A percentile compares a stretch with the other conserved stretches of the same genome.
Evolutionary conservation across 2,329 filamentous ascomycete genomes (phyloP).

Genomic region (Fusarium sp.): DNA sequence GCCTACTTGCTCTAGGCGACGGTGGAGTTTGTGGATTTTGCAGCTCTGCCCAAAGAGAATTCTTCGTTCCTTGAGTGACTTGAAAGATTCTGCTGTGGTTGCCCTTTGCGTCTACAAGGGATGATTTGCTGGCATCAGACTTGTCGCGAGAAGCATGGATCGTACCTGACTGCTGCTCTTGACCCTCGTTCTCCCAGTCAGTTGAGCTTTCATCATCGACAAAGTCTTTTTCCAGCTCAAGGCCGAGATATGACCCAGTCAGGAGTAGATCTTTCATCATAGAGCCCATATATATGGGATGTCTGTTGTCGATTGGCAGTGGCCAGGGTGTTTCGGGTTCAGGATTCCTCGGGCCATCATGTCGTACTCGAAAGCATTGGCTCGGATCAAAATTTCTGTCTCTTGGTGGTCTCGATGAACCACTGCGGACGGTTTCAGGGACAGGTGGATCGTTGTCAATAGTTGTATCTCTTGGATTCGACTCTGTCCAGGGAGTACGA

Average conservation of each 20-base stretch:
- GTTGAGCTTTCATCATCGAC: neutral
- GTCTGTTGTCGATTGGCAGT: neutral
- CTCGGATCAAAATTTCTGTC: neutral
- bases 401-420: neutral
- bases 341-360: neutral
- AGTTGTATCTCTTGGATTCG: neutral
- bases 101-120: neutral
- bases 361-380: too few relatives aligned
- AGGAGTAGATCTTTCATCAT: constrained; percentile 1
- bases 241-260: neutral
- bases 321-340: neutral
- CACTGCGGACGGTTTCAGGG: neutral
- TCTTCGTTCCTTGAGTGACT: neutral
- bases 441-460: neutral
- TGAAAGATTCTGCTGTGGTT: neutral
- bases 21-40: neutral
- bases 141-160: neutral
- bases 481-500: neutral
- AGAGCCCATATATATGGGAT: neutral
- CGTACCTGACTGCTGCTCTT: neutral
- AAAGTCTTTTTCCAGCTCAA: neutral
- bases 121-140: neutral
- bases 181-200: neutral
- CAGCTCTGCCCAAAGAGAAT: neutral
- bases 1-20: neutral